Evolutionary conservation across 2,329 filamentous ascomycete genomes (phyloP), one percentile per base, ranked within the genome.

Genomic region (Colletotrichum falcatum): DNA sequence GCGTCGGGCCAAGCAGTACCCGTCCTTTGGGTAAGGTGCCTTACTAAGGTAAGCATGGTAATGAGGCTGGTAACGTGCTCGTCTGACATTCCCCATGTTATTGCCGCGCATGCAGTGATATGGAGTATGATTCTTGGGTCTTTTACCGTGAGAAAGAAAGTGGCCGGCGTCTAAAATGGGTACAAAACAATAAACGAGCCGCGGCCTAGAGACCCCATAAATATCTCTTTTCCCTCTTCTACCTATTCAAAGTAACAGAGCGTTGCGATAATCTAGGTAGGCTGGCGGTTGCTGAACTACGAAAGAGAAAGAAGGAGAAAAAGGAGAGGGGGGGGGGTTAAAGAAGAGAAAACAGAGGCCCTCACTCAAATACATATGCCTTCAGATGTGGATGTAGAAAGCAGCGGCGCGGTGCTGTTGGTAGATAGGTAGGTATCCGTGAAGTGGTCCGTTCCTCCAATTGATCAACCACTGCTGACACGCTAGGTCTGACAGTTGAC

Each of bases 251-350:
- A 39, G 46, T 11, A 23, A 44, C 35, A 39, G 11, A 18, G 33
- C n/a, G 48, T 61, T 65, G 62, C 59, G 49, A 64, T 35, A 48
- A 65, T 48, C 42, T 61, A 63, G 67, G 39, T n/a, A n/a, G n/a
- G 30, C 67, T 39, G 67, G 59, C 67, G 54, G 46, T 42, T 64
- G 37, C 48, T 65, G 37, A 20, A 64, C 20, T 30, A 37, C 7
- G 39, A 42, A 20, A 18, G 12, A 16, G 20, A 48, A 55, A 37
- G 7, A 33, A 33, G 4, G n/a, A n/a, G n/a, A n/a, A n/a, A n/a
- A n/a, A n/a, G n/a, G n/a, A n/a, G n/a, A n/a, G n/a, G n/a, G n/a
- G n/a, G n/a, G n/a, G n/a, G n/a, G n/a, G n/a, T n/a, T n/a, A n/a
- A n/a, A n/a, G n/a, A n/a, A n/a, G n/a, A n/a, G n/a, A n/a, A n/a